Evolutionary conservation across 192 early-diverging fungal species (phyloP), one percentile per base, ranked within the genome.

Genomic region (Geosiphon pyriformis): DNA sequence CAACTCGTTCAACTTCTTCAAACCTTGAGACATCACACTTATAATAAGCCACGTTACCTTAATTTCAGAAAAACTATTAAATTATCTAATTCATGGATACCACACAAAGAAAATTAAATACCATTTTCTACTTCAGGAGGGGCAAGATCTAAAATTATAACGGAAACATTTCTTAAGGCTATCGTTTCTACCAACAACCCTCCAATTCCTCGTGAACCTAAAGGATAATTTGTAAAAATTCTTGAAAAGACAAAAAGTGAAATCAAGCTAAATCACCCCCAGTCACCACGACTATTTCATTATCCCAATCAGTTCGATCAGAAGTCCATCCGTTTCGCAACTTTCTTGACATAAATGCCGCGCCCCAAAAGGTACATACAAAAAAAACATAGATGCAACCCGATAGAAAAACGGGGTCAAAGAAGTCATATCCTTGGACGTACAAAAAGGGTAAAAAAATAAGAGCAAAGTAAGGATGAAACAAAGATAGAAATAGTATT

Each of bases 251-350:
- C 72, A 68, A 26, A 17, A 3, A 29, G 37, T 20, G 62, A 58
- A n/a, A n/a, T 25, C 11, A 10, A 17, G n/a, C 47, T 30, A 11
- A 31, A 52, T 22, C 59, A 81, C 84, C 85, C 64, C 86, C 86
- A 54, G 83, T 86, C n/a, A 88, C 74, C 61, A 88, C 56, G 8
- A 88, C 86, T 52, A 83, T 69, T 63, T 86, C 84, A 8, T 82
- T 69, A 20, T 73, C 68, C 86, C 86, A 88, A 58, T 83, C 72
- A 25, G 79, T 23, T 31, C 61, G 68, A 20, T 27, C 53, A 30
- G 55, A 63, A 4, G 34, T 67, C 18, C 68, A 59, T 10, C 65
- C 65, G 22, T 57, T 67, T 48, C 65, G 55, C 30, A 27, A 50
- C 22, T 42, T 48, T 48, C 30, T 57, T 31, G 46, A 57, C 17